Conservation (phyloP, 2,329 filamentous ascomycete species). For the Uncinocarpus reesii region DNA sequence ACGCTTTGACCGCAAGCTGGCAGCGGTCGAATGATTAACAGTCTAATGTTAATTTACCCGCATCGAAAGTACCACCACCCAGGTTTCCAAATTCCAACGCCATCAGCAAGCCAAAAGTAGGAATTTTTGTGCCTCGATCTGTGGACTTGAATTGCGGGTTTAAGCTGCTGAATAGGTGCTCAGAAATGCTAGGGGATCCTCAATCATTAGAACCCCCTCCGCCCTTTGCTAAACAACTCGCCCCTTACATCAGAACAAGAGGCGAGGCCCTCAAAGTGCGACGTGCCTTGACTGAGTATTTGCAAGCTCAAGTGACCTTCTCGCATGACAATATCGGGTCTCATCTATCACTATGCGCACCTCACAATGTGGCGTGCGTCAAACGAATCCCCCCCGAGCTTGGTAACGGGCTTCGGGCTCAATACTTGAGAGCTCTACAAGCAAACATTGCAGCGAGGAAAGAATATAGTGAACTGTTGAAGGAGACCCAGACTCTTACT, state of each 20-base stretch:
- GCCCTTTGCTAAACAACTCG: constrained; percentile 26
- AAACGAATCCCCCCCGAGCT: constrained; percentile 32
- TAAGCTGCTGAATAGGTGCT: not conserved
- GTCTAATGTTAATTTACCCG: not conserved
- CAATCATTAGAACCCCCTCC: not conserved
- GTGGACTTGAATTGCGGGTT: too few species aligned
- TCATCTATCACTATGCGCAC: constrained; percentile 30
- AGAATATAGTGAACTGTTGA: constrained; percentile 28
- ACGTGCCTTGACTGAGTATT: constrained; percentile 31
- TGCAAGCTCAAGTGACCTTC: constrained; percentile 27
- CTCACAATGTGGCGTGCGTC: constrained; percentile 26
- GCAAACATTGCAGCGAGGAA: constrained; percentile 34
- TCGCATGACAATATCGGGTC: constrained; percentile 24
- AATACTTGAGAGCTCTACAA: constrained; percentile 39
- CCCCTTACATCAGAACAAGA: constrained; percentile 32
- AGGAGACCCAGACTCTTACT: constrained; percentile 26
- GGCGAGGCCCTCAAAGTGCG: constrained; percentile 33
- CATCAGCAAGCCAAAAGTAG: too few species aligned
- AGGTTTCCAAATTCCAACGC: too few species aligned
- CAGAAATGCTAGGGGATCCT: not conserved
- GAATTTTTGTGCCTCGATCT: too few species aligned
- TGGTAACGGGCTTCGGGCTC: constrained; percentile 31
- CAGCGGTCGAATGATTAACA: not conserved
- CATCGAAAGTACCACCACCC: not conserved
- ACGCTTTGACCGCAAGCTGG: too few species aligned